phyloP scores from a whole-genome alignment of 1,284 basidiomycete species.

The Heimioporus punctisporus region DNA sequence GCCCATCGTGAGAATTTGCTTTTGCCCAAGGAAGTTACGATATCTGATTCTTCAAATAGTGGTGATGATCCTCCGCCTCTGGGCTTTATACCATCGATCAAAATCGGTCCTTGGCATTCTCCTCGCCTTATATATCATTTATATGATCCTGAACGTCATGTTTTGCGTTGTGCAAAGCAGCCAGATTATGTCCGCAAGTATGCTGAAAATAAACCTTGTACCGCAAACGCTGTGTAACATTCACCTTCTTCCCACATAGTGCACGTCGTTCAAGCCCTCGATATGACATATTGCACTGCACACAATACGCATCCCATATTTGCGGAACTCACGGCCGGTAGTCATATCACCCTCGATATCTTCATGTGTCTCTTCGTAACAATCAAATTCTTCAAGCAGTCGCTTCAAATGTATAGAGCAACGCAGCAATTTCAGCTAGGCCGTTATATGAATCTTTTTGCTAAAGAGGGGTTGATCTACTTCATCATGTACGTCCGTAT shows the following conservation, averaged over 20 bases:
- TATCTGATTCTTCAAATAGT: background rate
- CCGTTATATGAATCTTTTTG: background rate
- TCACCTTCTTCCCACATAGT: background rate
- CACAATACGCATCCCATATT: too few species aligned
- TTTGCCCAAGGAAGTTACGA: background rate
- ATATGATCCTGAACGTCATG: background rate
- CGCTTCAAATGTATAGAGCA: background rate
- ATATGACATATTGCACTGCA: constrained; percentile 4
- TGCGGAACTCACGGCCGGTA: too few species aligned
- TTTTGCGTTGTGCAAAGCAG: background rate
- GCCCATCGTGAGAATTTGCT: background rate
- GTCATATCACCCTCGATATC: background rate
- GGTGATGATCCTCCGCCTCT: constrained; percentile 7
- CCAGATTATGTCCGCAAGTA: background rate
- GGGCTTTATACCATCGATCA: constrained; percentile 6
- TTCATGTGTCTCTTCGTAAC: background rate
- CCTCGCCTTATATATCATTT: background rate
- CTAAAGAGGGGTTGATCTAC: background rate
- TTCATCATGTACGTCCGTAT: background rate
- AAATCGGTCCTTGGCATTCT: constrained; percentile 4
- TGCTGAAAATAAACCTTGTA: background rate
- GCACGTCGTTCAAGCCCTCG: background rate
- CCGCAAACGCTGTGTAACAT: too few species aligned
- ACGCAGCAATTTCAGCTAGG: background rate
- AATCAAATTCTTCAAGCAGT: background rate